phyloP scores from a whole-genome alignment of 345 rosid species.

The Triadica sebifera region DNA sequence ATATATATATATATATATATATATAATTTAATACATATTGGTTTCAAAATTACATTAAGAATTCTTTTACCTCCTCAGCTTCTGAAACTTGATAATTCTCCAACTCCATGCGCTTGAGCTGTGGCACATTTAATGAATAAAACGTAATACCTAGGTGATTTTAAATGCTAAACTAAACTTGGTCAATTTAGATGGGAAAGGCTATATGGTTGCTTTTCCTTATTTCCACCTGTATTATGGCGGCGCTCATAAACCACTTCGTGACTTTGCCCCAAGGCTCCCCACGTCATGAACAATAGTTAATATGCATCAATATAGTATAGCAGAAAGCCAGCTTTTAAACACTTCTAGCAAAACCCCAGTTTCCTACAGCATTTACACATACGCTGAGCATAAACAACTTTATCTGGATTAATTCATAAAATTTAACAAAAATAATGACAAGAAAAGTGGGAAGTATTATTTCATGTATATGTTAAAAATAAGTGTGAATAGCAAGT shows the following conservation, averaged over 20 bases:
- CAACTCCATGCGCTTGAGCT: conserved; percentile 51
- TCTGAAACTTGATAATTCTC: conserved; percentile 41
- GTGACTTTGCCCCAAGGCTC: background rate
- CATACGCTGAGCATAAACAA: background rate
- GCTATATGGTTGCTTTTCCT: background rate
- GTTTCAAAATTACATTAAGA: background rate
- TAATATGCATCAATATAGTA: background rate
- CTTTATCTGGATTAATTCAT: background rate
- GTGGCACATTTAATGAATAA: conserved; percentile 16
- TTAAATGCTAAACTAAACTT: background rate
- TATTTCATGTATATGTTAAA: background rate
- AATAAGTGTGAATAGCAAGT: no score
- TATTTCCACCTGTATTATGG: background rate
- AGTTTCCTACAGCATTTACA: background rate
- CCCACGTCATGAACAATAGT: background rate
- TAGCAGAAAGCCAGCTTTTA: background rate
- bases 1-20: no score
- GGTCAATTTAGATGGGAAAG: background rate
- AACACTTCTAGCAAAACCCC: background rate
- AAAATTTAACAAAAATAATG: background rate
- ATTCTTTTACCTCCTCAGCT: conserved; percentile 50
- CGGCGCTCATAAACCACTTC: background rate
- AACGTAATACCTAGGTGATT: background rate
- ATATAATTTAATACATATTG: no score
- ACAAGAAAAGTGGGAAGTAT: background rate